Base-by-base conservation (phyloP, 2,329 filamentous ascomycete species). In the Exophiala lecanii-corni region DNA sequence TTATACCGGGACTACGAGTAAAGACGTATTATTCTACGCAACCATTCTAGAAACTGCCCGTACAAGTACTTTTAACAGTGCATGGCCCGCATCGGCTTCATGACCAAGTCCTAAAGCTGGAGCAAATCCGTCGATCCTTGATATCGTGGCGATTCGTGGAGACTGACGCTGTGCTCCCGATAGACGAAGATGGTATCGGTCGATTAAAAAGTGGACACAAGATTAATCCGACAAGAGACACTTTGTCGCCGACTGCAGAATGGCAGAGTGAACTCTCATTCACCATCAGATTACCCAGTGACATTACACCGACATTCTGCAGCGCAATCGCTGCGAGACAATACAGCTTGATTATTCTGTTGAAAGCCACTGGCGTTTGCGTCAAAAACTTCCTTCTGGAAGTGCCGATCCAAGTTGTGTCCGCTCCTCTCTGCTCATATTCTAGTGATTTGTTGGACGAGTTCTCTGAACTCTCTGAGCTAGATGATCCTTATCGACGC, bases 21-120 rank as follows among this genome's bases (percentile, higher is more conserved):
- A 39, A 39, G 31, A 39, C 37, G 25, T 39, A 26, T 31, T 39
- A 39, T 39, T 39, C 37, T 10, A 39, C 37, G n/a, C 37, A 16
- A 18, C 37, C 37, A 32, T 39, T 31, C 37, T 15, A 15, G 25
- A 39, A 31, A 16, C 25, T 39, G n/a, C 37, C 21, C 18, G 21
- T 10, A 5, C 37, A 39, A 39, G 10, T 13, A 16, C 9, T 39
- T 30, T 23, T 39, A 15, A 31, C 37, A 5, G 37, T 17, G 9
- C 13, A 39, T n/a, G 25, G 21, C 9, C 37, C 37, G 4, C 12
- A 31, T 39, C 25, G 37, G 9, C 37, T 39, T 31, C 37, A 39
- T 10, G 37, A 39, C 25, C 37, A 39, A 16, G 25, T 39, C 37
- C 10, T 39, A 16, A 39, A 31, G 12, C 18, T 39, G 12, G 37